phyloP scores from a whole-genome alignment of 177 flowering plant genomes.

The Tripterygium wilfordii region DNA sequence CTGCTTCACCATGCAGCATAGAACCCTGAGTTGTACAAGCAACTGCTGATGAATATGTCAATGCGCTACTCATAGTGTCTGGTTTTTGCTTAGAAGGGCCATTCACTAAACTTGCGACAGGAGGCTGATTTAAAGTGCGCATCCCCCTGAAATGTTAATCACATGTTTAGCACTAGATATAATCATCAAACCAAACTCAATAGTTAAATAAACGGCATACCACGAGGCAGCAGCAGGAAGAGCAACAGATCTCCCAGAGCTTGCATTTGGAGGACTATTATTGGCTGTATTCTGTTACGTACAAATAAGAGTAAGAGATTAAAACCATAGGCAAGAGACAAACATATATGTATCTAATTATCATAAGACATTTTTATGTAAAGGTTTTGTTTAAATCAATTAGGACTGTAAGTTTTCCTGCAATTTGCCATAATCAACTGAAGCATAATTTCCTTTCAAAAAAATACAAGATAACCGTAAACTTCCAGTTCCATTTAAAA shows the following conservation, averaged over 20 bases:
- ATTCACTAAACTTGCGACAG: constrained; percentile 31
- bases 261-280: constrained; percentile 56
- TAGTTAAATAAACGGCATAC: constrained; percentile 25
- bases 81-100: constrained; percentile 43
- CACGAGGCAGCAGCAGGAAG: constrained; percentile 94
- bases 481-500: too few species aligned
- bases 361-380: too few species aligned
- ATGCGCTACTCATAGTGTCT: constrained; percentile 23
- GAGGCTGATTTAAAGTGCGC: constrained; percentile 42
- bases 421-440: too few species aligned
- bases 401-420: too few species aligned
- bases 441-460: too few species aligned
- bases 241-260: constrained; percentile 54
- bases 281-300: constrained; percentile 37
- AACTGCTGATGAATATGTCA: constrained; percentile 31
- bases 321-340: not conserved
- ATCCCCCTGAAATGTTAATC: constrained; percentile 56
- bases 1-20: constrained; percentile 27
- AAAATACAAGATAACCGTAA: too few species aligned
- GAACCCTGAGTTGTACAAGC: constrained; percentile 24
- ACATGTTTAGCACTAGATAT: not conserved
- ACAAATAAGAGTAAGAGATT: not conserved
- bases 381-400: too few species aligned
- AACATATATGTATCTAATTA: not conserved
- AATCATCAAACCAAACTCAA: not conserved